Evolutionary conservation across 257 asterid genomes (phyloP).

Genomic region (Phtheirospermum japonicum): DNA sequence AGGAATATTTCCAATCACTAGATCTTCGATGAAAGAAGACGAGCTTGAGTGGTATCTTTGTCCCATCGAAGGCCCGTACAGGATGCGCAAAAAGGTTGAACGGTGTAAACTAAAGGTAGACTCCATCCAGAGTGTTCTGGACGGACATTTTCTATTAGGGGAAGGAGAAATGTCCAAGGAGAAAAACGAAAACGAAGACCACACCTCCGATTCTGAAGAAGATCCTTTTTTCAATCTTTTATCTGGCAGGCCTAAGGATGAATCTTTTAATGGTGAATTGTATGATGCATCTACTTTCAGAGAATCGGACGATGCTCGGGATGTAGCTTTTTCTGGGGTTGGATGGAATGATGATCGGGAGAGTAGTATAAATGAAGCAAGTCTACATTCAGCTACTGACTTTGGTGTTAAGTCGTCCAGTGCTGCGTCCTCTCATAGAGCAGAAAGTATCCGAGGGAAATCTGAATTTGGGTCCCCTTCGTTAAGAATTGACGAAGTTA

Average conservation of each 20-base stretch:
- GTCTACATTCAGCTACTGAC: slow-evolving; percentile 90
- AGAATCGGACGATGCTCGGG: slow-evolving; percentile 72
- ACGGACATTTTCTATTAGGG: slow-evolving; percentile 57
- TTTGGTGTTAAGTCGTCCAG: slow-evolving; percentile 82
- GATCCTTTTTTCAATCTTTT: slow-evolving; percentile 60
- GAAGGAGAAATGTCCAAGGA: slow-evolving; percentile 63
- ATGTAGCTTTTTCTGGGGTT: slow-evolving; percentile 65
- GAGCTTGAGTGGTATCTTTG: slow-evolving; percentile 95
- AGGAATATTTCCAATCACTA: slow-evolving; percentile 74
- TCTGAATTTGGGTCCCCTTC: slow-evolving; percentile 84
- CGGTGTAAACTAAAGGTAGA: slow-evolving; percentile 75
- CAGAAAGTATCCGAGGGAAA: slow-evolving; percentile 69
- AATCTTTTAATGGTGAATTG: slow-evolving; percentile 53
- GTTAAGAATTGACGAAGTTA: slow-evolving; percentile 54
- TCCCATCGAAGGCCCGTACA: slow-evolving; percentile 98
- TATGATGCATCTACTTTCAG: slow-evolving; percentile 66
- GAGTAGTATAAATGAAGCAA: slow-evolving; percentile 84
- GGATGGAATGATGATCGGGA: slow-evolving; percentile 90
- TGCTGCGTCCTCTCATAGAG: slow-evolving; percentile 59
- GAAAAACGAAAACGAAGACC: slow-evolving; percentile 53
- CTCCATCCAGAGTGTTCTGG: slow-evolving; percentile 66
- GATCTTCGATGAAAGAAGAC: slow-evolving; percentile 54
- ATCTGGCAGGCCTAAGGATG: slow-evolving; percentile 56
- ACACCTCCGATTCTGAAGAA: slow-evolving; percentile 51
- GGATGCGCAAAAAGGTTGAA: slow-evolving; percentile 96